Base-by-base conservation (phyloP, 2,329 filamentous ascomycete genomes). In the Aspergillus amoenus region DNA sequence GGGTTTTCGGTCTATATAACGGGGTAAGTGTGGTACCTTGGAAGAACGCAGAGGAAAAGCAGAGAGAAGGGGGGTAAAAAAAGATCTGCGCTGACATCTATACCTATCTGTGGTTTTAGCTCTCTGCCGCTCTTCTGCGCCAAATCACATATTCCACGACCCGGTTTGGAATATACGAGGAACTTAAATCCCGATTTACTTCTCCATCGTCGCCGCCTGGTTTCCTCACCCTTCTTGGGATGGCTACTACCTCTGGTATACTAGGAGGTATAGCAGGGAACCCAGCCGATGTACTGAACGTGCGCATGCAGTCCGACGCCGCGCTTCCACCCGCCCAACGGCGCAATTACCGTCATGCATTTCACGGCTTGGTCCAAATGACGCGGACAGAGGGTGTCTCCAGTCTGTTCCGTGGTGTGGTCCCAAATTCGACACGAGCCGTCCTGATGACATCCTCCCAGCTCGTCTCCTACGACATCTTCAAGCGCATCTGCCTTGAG, bases 81-180 rank as follows among this genome's bases (percentile, higher is more conserved):
- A 32, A 32, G 30, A 18, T 46, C 21, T 48, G 49, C 49, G 50
- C 45, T 57, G 40, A 50, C 48, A 43, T 22, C 41, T 37, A 46
- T 18, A 7, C 18, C 43, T 49, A 40, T 47, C 27, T 37, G 34
- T 37, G 21, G 9, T 37, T 13, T 65, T 51, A 87, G 78, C 86
- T 97, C 58, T 95, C 93, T 2, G 94, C 94, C 64, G 94, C 93
- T 56, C 84, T 97, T 48, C 84, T 97, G 57, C 93, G 94, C 63
- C 94, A 97, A 79, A 84, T 93, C 66, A 97, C 94, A 58, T 99
- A 99, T 80, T 94, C 90, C 58, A 99, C 94, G 50, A 94, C 92
- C 39, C 91, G 94, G 48, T 99, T 99, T 78, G 94, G 92, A 63
- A 87, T 97, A 63, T 99, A 99, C 81, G 94, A 97, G 78, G 87